A percentile compares a stretch with the other conserved stretches of the same genome.
These are phyloP conservation scores for Conoideocrella luteorostrata DNA, from an alignment of 2,329 filamentous ascomycete genomes.

Conservation along the genomic window DNA sequence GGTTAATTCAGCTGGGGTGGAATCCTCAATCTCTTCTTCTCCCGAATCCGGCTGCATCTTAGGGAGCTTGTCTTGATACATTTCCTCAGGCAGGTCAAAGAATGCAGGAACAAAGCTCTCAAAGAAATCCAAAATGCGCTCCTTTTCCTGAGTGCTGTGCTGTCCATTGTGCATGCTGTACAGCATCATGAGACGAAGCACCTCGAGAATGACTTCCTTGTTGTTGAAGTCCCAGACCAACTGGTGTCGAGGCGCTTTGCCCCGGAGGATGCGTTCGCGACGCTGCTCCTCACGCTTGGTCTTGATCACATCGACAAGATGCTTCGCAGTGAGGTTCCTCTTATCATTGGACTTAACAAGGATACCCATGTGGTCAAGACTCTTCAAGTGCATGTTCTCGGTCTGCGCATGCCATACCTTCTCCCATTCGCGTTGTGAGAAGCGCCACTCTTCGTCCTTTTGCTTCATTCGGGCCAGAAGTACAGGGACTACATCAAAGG, in stretches of 20 bases:
- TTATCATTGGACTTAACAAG: constrained; percentile 86
- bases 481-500: constrained; percentile 82
- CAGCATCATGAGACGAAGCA: constrained; percentile 56
- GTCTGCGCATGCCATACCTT: constrained; percentile 98
- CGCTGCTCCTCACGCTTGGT: constrained; percentile 89
- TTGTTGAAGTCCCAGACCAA: constrained; percentile 70
- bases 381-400: constrained; percentile 90
- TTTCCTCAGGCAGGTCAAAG: constrained; percentile 68
- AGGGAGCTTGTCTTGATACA: constrained; percentile 58
- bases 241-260: constrained; percentile 61
- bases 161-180: constrained; percentile 63
- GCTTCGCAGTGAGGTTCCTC: constrained; percentile 82
- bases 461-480: constrained; percentile 86
- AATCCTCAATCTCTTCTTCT: constrained; percentile 72
- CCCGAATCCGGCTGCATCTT: constrained; percentile 65
- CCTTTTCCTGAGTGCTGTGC: constrained; percentile 65
- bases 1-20: constrained; percentile 62
- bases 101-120: constrained; percentile 70
- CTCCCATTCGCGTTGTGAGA: constrained; percentile 95
- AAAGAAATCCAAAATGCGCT: constrained; percentile 68
- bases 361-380: constrained; percentile 92
- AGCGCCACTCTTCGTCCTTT: constrained; percentile 96
- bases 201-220: constrained; percentile 58
- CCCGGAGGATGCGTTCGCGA: constrained; percentile 58
- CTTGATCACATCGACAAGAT: constrained; percentile 83